A percentile compares a stretch with the other conserved stretches of the same genome.
phyloP scores from a whole-genome alignment of 129 eudicot species.

The Scalesia atractyloides region DNA sequence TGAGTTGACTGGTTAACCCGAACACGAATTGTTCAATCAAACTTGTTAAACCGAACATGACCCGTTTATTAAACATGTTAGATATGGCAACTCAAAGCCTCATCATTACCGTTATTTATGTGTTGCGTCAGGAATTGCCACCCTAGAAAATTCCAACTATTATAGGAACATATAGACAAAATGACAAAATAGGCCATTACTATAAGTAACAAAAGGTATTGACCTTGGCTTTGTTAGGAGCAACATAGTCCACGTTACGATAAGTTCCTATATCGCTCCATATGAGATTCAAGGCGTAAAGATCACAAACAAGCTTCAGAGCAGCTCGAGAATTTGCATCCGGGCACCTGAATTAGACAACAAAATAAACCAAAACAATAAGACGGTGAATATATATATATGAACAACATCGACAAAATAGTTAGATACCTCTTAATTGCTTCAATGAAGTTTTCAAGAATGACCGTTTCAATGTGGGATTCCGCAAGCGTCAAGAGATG shows the following conservation, averaged over 20 bases:
- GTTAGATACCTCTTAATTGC: conserved; percentile 58
- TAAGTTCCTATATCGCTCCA: conserved; percentile 98
- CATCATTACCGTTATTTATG: background rate
- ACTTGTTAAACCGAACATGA: background rate
- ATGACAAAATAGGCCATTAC: background rate
- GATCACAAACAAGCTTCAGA: conserved; percentile 88
- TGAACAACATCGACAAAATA: background rate
- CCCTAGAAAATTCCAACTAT: background rate
- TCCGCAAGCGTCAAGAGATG: conserved; percentile 96
- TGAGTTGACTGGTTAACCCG: background rate
- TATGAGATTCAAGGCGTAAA: conserved; percentile 86
- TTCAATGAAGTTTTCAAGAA: conserved; percentile 78
- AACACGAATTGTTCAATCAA: background rate
- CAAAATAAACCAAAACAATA: background rate
- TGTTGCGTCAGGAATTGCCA: background rate
- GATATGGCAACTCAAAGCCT: background rate
- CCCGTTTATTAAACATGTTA: background rate
- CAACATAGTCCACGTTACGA: conserved; percentile 96
- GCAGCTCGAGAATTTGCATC: conserved; percentile 83
- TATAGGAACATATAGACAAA: background rate
- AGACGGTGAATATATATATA: background rate
- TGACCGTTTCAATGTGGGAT: conserved; percentile 88
- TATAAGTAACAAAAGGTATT: background rate
- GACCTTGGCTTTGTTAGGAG: conserved; percentile 99
- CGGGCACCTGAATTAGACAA: conserved; percentile 66